Conservation (phyloP, 208 protist genomes). For the Trypanosoma brucei region DNA sequence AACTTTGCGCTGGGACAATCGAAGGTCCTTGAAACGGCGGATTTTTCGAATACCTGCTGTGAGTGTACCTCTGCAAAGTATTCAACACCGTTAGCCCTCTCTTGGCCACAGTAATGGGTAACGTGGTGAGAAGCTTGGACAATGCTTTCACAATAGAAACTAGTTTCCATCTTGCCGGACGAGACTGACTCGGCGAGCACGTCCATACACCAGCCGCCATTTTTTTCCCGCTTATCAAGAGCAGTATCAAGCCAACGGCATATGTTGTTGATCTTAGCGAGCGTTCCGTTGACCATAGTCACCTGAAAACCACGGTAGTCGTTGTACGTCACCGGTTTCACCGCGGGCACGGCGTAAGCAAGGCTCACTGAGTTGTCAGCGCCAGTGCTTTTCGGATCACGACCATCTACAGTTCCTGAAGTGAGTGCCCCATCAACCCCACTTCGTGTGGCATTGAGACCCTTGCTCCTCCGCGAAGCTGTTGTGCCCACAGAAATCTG, state of each 20-base stretch:
- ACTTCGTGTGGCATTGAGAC: background rate
- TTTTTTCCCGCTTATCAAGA: constrained; percentile 30
- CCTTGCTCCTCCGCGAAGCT: too few relatives aligned
- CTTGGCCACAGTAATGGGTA: background rate
- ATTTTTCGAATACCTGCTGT: background rate
- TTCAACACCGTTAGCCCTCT: background rate
- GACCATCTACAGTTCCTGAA: background rate
- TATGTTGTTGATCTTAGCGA: constrained; percentile 47
- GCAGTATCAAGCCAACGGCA: constrained; percentile 64
- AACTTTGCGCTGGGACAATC: background rate
- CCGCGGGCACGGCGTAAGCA: background rate
- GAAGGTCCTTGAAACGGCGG: background rate
- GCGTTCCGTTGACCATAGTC: constrained; percentile 40
- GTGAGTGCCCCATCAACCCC: background rate
- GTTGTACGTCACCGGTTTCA: background rate
- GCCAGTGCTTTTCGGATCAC: background rate
- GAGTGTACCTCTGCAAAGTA: background rate
- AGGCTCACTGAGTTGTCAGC: background rate
- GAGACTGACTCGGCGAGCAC: constrained; percentile 22
- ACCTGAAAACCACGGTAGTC: constrained; percentile 59
- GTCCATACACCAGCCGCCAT: constrained; percentile 54
- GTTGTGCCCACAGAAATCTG: too few relatives aligned
- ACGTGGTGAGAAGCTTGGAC: background rate
- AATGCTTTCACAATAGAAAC: background rate
- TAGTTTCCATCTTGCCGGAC: background rate